phyloP scores from a whole-genome alignment of 129 eudicot species.

The Saposhnikovia divaricata region DNA sequence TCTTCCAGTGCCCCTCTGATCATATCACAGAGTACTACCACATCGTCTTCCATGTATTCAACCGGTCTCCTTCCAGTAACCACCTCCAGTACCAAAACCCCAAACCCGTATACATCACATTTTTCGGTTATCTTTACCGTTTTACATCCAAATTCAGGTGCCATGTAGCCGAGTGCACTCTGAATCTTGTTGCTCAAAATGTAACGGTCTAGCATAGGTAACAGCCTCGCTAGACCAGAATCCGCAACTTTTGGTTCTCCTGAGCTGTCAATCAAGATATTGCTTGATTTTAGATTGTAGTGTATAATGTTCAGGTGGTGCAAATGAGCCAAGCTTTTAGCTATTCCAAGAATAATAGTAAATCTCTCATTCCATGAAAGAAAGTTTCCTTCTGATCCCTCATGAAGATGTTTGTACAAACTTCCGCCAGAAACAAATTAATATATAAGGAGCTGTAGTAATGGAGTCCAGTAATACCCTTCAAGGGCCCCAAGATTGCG shows the following conservation, averaged over 20 bases:
- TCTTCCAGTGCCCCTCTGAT: constrained; percentile 12
- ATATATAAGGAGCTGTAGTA: constrained; percentile 7
- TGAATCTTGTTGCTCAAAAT: constrained; percentile 12
- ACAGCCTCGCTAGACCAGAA: constrained; percentile 15
- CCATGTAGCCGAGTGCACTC: constrained; percentile 15
- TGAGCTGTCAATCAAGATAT: constrained; percentile 9
- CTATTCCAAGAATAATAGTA: constrained; percentile 12
- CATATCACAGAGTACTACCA: constrained; percentile 12
- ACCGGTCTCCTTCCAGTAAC: constrained; percentile 13
- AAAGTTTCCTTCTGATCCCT: background rate
- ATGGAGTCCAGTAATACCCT: constrained; percentile 16
- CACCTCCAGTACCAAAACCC: constrained; percentile 9
- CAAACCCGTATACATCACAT: constrained; percentile 13
- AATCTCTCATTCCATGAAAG: constrained; percentile 13
- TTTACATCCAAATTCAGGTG: constrained; percentile 13
- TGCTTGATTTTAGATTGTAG: constrained; percentile 14
- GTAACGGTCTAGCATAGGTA: constrained; percentile 12
- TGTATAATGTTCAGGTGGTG: constrained; percentile 9
- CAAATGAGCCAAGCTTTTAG: constrained; percentile 13
- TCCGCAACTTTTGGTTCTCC: constrained; percentile 16
- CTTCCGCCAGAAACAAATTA: constrained; percentile 9
- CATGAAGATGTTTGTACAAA: constrained; percentile 12
- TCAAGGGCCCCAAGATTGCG: constrained; percentile 7
- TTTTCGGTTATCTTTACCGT: constrained; percentile 11
- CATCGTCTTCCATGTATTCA: constrained; percentile 15